Base-by-base conservation (phyloP, 176 grass and related monocot species). In the Poa annua region DNA sequence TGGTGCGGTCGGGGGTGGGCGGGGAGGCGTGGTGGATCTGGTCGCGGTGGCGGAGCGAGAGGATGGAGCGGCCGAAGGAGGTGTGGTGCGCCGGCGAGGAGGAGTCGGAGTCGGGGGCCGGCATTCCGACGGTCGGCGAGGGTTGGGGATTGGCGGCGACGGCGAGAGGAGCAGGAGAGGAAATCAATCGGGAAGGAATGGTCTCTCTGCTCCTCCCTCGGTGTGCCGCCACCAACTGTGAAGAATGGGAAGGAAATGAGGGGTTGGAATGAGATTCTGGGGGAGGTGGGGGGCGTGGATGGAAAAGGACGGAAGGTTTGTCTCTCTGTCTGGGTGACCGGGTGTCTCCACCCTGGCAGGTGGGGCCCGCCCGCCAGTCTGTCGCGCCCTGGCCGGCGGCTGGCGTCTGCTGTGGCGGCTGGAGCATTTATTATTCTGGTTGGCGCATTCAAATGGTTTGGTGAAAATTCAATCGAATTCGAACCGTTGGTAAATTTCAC, bases 61-160 rank as follows among this genome's bases (percentile, higher is more conserved):
- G 84, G 51, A 93, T 74, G 54, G 84, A 84, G 62, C 84, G 86
- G 78, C 82, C 91, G 70, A 89, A 32, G 71, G 91, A 85, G 80
- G 84, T 34, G 69, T 36, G 63, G 71, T 25, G 86, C 52, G n/a
- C 72, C 47, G 84, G 66, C 20, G 59, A 76, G 11, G 83, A 88
- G 72, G 89, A 90, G 33, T 7, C 8, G 41, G 84, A 96, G 49
- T 90, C 90, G 77, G 80, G 69, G 53, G 78, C 39, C 55, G 90
- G 88, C 45, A 41, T 71, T 24, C n/a, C 55, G 55, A n/a, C 55
- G 54, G 1, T 10, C 20, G 0, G 36, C 36, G 3, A 71, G 67
- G 42, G 42, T 48, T 47, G 69, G 44, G 8, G 1, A 42, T 42
- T 2, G 41, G 41, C 0, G 41, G 41, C 35, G 35, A 8, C 11